Percentiles rank a stretch among this genome's conserved stretches.
phyloP scores from a whole-genome alignment of 2,329 filamentous ascomycete genomes.

The Setomelanomma holmii region DNA sequence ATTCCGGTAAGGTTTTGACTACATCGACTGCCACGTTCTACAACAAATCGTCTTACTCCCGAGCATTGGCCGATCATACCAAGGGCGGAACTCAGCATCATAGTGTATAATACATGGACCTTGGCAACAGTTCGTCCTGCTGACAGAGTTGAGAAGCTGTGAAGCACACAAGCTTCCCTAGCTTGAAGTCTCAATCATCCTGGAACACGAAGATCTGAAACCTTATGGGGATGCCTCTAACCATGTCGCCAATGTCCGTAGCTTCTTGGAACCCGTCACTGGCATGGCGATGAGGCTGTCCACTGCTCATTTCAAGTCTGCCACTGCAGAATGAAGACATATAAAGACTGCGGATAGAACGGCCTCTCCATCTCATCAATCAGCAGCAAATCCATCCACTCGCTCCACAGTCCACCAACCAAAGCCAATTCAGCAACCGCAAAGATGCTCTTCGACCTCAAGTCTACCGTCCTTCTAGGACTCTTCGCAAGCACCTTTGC shows the following conservation, averaged over 20 bases:
- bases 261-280: background rate
- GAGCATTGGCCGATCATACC: too few relatives aligned
- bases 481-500: background rate
- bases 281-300: background rate
- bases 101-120: background rate
- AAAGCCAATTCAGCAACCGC: background rate
- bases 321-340: background rate
- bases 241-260: background rate
- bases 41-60: too few relatives aligned
- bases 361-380: background rate
- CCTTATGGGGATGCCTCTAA: background rate
- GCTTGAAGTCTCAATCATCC: too few relatives aligned
- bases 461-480: background rate
- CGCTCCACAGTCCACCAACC: background rate
- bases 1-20: too few relatives aligned
- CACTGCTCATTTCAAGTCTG: background rate
- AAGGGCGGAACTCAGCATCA: background rate
- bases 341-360: background rate
- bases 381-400: background rate
- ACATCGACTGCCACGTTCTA: too few relatives aligned
- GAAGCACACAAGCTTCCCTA: background rate
- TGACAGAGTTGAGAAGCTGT: too few relatives aligned
- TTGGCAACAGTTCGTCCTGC: background rate
- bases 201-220: background rate
- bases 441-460: background rate